Evolutionary conservation across 2,329 filamentous ascomycete genomes (phyloP), one percentile per base, ranked within the genome.

Genomic region (Teratosphaeria pseudoeucalypti): DNA sequence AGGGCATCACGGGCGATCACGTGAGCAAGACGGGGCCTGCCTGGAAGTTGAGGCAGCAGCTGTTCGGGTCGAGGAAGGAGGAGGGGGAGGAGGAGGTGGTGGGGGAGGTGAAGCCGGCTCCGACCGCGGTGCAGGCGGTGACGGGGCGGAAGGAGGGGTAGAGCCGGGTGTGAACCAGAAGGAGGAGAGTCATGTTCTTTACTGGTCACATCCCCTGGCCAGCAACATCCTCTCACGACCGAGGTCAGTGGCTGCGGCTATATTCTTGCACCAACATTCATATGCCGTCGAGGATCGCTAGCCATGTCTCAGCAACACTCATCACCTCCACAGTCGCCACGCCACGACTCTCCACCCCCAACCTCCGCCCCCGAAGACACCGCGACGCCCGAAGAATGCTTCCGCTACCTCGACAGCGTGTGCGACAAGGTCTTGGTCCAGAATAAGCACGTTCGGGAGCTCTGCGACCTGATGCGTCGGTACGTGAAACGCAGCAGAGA

Each of bases 1-100:
- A 49, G 9, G 27, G 53, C 12, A 37, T 62, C 26, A 60, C 66
- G 57, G 58, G 63, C 6, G 14, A 26, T 19, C 58, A 58, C n/a
- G 54, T 54, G 27, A 54, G 23, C 6, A 27, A 27, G 16, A 12
- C 11, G 9, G 57, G 57, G 2, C 29, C 29, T 23, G 57, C 57
- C 14, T 58, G 57, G 57, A 58, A 58, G 57, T 54, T 58, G 57
- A 29, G 57, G 14, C 43, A 32, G 26, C 23, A 29, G 52, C 34
- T 58, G 29, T 58, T 58, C 26, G 47, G 52, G 37, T 19, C 12
- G 10, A 14, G 26, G 53, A 54, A 14, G 34, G 27, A 54, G 34
- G 53, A n/a, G 12, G 52, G 4, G 27, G 5, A 29, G 11, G n/a
- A 54, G 52, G 29, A 3, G 14, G 19, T 19, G 14, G n/a, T 6